phyloP scores from a whole-genome alignment of 805 yeast species.

The Yarrowia osloensis region DNA sequence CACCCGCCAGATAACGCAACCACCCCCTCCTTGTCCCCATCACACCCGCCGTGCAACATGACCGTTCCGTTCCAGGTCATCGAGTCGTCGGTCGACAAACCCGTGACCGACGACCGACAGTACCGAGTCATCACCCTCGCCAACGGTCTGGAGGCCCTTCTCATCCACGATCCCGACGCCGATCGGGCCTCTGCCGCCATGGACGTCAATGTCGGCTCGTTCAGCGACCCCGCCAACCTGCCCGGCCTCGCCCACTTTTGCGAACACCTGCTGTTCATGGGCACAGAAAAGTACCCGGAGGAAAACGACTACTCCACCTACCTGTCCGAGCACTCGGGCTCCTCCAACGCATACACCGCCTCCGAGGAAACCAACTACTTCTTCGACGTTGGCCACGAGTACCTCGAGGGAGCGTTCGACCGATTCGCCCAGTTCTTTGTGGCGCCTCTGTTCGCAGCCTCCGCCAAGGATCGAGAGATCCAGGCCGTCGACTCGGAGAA shows the following conservation, averaged over 20 bases:
- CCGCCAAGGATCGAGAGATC: slow-evolving; percentile 88
- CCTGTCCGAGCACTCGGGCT: slow-evolving; percentile 81
- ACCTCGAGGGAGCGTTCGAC: slow-evolving; percentile 84
- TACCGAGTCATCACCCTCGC: slow-evolving; percentile 68
- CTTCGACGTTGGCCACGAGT: slow-evolving; percentile 77
- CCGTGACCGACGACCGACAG: slow-evolving; percentile 64
- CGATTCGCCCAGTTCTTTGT: slow-evolving; percentile 92
- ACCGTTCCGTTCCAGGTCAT: slow-evolving; percentile 31
- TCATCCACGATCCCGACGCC: slow-evolving; percentile 75
- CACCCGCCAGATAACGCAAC: neutral
- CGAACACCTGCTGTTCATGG: slow-evolving; percentile 83
- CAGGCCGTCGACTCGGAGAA: slow-evolving; percentile 95
- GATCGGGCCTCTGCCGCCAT: slow-evolving; percentile 68
- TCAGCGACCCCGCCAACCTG: slow-evolving; percentile 66
- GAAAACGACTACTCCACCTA: slow-evolving; percentile 75
- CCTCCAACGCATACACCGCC: slow-evolving; percentile 90
- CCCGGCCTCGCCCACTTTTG: slow-evolving; percentile 90
- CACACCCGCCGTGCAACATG: slow-evolving; percentile 5
- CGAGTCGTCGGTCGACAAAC: slow-evolving; percentile 45
- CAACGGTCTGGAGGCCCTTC: slow-evolving; percentile 67
- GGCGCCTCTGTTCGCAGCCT: slow-evolving; percentile 68
- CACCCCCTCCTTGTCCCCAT: neutral
- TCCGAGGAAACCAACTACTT: slow-evolving; percentile 86
- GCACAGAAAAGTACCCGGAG: slow-evolving; percentile 71
- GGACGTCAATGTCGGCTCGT: slow-evolving; percentile 78